These are phyloP conservation scores for Petunia axillaris DNA, from an alignment of 257 asterid genomes.

Conservation along the genomic window DNA sequence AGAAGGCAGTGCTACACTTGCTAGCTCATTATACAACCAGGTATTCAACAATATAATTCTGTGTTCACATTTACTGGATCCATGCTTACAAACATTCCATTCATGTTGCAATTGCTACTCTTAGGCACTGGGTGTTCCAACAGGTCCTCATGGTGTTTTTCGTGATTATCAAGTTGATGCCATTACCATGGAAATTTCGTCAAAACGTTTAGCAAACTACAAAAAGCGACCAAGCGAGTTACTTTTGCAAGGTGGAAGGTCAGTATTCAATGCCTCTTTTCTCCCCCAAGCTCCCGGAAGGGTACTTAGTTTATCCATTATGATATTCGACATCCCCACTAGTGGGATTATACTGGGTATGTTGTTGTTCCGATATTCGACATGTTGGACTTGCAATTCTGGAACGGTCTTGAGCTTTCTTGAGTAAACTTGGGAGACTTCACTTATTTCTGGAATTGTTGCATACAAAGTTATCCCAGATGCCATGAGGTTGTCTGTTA, in stretches of 20 bases:
- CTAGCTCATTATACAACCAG: slow-evolving; percentile 90
- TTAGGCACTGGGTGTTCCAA: slow-evolving; percentile 95
- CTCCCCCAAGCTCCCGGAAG: background rate
- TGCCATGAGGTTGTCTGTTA: no score
- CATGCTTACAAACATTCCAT: background rate
- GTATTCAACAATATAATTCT: slow-evolving; percentile 33
- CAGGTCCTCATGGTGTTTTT: slow-evolving; percentile 97
- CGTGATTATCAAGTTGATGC: slow-evolving; percentile 98
- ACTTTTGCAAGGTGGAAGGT: slow-evolving; percentile 85
- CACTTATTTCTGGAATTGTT: no score
- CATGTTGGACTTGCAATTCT: no score
- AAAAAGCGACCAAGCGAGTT: slow-evolving; percentile 48
- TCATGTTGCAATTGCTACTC: slow-evolving; percentile 4
- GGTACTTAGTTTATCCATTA: no score
- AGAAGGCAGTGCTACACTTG: slow-evolving; percentile 88
- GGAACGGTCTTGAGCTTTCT: no score
- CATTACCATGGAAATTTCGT: slow-evolving; percentile 81
- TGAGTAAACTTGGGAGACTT: no score
- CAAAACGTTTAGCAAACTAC: slow-evolving; percentile 55
- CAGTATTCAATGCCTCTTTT: slow-evolving; percentile 28
- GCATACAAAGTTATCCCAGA: no score
- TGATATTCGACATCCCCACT: no score
- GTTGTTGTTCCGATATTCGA: no score
- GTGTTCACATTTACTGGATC: slow-evolving; percentile 5
- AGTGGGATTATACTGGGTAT: no score